These are phyloP conservation scores for Lichtheimia hyalospora DNA, from an alignment of 371 early-diverging fungal genomes.

Conservation along the genomic window DNA sequence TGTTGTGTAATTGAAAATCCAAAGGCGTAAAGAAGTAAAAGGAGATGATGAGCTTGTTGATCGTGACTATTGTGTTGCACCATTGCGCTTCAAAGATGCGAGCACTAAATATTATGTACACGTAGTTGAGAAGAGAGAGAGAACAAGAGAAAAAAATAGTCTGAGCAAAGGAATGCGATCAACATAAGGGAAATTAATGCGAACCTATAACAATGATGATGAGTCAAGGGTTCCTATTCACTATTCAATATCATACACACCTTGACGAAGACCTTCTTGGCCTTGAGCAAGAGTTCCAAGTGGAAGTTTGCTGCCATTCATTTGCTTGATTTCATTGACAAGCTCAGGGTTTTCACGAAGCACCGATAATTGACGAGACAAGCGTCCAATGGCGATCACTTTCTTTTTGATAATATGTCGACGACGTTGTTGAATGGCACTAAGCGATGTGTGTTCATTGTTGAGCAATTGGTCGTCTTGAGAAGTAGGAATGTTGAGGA, in stretches of 20 bases:
- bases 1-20: no score
- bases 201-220: no score
- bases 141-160: no score
- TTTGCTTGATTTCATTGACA: conserved; percentile 34
- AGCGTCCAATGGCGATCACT: conserved; percentile 41
- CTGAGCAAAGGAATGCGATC: no score
- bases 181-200: no score
- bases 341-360: conserved; percentile 35
- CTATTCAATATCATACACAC: conserved; percentile 8
- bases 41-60: no score
- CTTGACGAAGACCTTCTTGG: conserved; percentile 37
- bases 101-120: no score
- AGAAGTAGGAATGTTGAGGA: conserved; percentile 14
- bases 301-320: conserved; percentile 35
- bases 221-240: no score
- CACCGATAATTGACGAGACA: conserved; percentile 35
- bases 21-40: no score
- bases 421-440: conserved; percentile 21
- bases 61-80: no score
- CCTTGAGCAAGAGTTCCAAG: conserved; percentile 31
- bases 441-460: conserved; percentile 8
- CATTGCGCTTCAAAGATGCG: no score
- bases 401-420: conserved; percentile 42
- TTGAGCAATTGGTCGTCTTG: conserved; percentile 17
- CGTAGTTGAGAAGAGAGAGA: no score